A percentile compares a stretch with the other conserved stretches of the same genome.
Evolutionary conservation across 805 yeast species (phyloP).

Genomic region (Suhomyces xylopsoci): DNA sequence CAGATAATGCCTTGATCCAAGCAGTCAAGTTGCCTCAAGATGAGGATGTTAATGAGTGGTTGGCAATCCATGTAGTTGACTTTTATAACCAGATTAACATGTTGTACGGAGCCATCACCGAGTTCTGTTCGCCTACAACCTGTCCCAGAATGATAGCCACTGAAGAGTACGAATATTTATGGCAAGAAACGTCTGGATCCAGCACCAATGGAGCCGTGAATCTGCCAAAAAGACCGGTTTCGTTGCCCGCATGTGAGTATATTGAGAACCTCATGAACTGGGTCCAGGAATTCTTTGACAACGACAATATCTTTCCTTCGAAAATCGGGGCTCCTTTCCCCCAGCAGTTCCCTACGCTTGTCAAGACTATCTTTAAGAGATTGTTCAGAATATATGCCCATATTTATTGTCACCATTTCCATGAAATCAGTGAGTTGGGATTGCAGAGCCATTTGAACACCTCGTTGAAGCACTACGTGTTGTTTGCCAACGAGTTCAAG

Average conservation of each 20-base stretch:
- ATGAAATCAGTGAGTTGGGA: slow-evolving; percentile 88
- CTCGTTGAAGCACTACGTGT: slow-evolving; percentile 87
- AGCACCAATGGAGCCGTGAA: slow-evolving; percentile 30
- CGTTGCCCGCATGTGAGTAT: slow-evolving; percentile 91
- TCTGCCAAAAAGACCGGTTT: slow-evolving; percentile 64
- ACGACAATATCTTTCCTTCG: slow-evolving; percentile 85
- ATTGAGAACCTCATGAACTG: slow-evolving; percentile 91
- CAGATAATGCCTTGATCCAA: slow-evolving; percentile 84
- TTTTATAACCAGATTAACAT: slow-evolving; percentile 94
- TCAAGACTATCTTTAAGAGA: slow-evolving; percentile 85
- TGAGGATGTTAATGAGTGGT: slow-evolving; percentile 90
- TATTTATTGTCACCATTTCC: slow-evolving; percentile 96
- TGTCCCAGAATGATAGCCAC: slow-evolving; percentile 99
- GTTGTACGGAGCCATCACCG: slow-evolving; percentile 94
- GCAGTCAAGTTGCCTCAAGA: slow-evolving; percentile 93
- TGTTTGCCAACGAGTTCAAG: slow-evolving; percentile 81
- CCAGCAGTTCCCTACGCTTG: slow-evolving; percentile 70
- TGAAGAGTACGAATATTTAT: slow-evolving; percentile 90
- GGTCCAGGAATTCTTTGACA: slow-evolving; percentile 91
- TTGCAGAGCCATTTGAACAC: slow-evolving; percentile 91
- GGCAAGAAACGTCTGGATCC: slow-evolving; percentile 71
- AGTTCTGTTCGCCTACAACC: slow-evolving; percentile 90
- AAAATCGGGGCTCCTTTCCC: slow-evolving; percentile 92
- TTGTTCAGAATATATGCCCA: slow-evolving; percentile 94
- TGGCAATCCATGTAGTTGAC: slow-evolving; percentile 97